phyloP scores from a whole-genome alignment of 202 grass and related monocot genomes.

The Cymbopogon flexuosus region DNA sequence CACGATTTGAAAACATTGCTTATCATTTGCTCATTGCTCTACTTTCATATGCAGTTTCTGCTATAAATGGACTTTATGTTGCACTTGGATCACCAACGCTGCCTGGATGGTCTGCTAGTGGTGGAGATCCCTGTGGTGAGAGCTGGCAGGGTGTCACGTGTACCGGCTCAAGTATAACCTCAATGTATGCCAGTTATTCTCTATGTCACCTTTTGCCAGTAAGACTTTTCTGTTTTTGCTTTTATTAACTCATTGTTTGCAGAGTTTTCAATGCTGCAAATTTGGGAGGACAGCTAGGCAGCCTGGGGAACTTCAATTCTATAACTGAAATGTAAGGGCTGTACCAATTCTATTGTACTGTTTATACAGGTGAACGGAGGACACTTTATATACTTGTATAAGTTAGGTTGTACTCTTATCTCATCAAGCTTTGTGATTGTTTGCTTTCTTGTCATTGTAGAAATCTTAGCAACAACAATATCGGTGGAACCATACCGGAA shows the following conservation, averaged over 20 bases:
- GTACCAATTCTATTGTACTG: conserved; percentile 2
- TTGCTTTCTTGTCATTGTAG: conserved; percentile 39
- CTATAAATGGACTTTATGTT: conserved; percentile 83
- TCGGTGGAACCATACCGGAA: conserved; percentile 70
- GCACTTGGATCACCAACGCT: conserved; percentile 67
- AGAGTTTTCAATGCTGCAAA: conserved; percentile 75
- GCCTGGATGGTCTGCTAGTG: conserved; percentile 69
- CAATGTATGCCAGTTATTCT: conserved; percentile 61
- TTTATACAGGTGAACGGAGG: conserved; percentile 5
- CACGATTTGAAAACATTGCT: neutral
- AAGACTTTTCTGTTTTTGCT: conserved; percentile 33
- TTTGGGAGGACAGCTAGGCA: conserved; percentile 68
- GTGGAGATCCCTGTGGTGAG: conserved; percentile 78
- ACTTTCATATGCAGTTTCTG: conserved; percentile 50
- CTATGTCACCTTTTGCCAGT: neutral
- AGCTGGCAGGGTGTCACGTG: conserved; percentile 83
- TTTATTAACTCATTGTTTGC: conserved; percentile 35
- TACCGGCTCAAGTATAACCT: conserved; percentile 71
- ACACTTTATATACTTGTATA: neutral
- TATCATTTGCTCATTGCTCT: neutral
- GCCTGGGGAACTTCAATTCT: conserved; percentile 71
- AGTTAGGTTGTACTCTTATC: conserved; percentile 9
- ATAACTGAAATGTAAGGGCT: conserved; percentile 71
- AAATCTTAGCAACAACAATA: conserved; percentile 93
- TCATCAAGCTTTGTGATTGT: neutral